These are phyloP conservation scores for Capillidium heterosporum DNA, from an alignment of 371 early-diverging fungal species.

Conservation along the genomic window DNA sequence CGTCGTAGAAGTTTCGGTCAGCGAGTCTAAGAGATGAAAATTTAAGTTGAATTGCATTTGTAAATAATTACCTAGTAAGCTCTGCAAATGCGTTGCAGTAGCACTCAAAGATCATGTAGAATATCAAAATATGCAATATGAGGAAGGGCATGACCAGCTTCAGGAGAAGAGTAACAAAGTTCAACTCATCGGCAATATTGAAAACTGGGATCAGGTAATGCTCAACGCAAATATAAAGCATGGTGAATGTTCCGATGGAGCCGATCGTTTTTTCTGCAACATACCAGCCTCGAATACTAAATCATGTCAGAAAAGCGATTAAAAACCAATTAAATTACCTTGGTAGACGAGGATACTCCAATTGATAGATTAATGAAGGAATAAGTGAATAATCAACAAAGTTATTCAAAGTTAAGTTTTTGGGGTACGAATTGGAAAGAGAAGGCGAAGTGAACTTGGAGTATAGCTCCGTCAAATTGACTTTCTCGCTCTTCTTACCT, in stretches of 20 bases:
- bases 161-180: conserved; percentile 25
- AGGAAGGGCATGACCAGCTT: conserved; percentile 67
- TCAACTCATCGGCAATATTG: conserved; percentile 28
- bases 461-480: neutral
- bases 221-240: conserved; percentile 71
- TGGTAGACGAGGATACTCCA: conserved; percentile 80
- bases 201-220: conserved; percentile 67
- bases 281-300: conserved; percentile 68
- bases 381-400: conserved; percentile 76
- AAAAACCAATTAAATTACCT: conserved; percentile 20
- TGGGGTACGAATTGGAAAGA: conserved; percentile 32
- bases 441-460: conserved; percentile 7
- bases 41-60: conserved; percentile 2
- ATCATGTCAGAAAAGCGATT: neutral
- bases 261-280: conserved; percentile 68
- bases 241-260: conserved; percentile 56
- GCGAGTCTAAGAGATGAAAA: conserved; percentile 41
- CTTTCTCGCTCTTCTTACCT: too few species aligned
- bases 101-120: conserved; percentile 91
- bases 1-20: conserved; percentile 93
- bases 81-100: conserved; percentile 93
- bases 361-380: conserved; percentile 80
- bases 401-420: conserved; percentile 63
- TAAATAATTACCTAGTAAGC: conserved; percentile 41
- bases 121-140: conserved; percentile 72